Base-by-base conservation (phyloP, 208 protist genomes). In the Crithidia mellificae region DNA sequence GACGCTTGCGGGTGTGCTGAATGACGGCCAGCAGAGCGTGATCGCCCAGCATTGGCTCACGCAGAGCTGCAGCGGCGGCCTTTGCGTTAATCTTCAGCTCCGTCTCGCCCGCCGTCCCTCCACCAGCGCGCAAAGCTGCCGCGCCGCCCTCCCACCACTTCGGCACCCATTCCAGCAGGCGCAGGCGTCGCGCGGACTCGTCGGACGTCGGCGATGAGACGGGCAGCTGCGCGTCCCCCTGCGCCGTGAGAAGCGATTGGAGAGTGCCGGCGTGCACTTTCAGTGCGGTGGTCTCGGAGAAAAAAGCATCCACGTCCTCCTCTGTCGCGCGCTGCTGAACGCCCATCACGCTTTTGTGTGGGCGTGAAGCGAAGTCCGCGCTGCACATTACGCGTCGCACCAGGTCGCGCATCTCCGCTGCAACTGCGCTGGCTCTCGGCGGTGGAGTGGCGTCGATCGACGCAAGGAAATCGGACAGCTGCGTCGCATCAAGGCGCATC, bases 11-110 rank as follows among this genome's bases (percentile, higher is more conserved):
- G 25, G 50, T 71, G 6, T 41, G 63, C 51, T 47, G 73, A 24
- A 54, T 64, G 20, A 52, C 72, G 36, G 49, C 63, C 30, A 81
- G 63, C 30, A 78, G 44, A 29, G 63, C 49, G 36, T 61, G 39
- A 11, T 67, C 68, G 3, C 39, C 51, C 22, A 51, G 34, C 34
- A 54, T 20, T 17, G 43, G 41, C 38, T 73, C 30, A 30, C 46
- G 46, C 58, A 67, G 20, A 0, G 51, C 58, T 12, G 68, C 58
- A 0, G 57, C 58, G 0, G 68, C 50, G 2, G 58, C 47, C 43
- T 73, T 73, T 5, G 61, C 51, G 54, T 66, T 54, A 25, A 73
- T 44, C 14, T 38, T 58, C 22, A 73, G 22, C 6, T 46, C 68
- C 25, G 68, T 62, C 41, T 62, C 68, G 12, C 55, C 44, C 6